Evolutionary conservation across 495 filamentous ascomycete species (phyloP).

Genomic region (Jackrogersella multiformis): DNA sequence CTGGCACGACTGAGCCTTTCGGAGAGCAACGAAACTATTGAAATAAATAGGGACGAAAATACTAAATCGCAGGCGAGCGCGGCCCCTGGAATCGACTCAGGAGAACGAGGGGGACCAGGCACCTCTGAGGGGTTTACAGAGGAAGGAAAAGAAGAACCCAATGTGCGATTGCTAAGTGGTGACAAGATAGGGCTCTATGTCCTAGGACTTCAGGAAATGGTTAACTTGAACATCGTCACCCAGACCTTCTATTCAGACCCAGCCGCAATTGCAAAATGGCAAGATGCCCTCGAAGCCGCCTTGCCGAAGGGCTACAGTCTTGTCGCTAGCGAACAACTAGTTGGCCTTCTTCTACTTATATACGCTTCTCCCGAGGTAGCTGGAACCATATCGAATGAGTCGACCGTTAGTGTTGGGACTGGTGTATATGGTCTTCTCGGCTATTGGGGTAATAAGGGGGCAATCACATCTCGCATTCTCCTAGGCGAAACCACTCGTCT

Average conservation of each 20-base stretch:
- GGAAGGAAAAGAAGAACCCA: constrained; percentile 46
- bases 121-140: constrained; percentile 17
- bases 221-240: constrained; percentile 76
- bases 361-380: constrained; percentile 81
- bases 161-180: constrained; percentile 52
- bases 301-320: constrained; percentile 80
- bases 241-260: constrained; percentile 76
- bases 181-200: constrained; percentile 88
- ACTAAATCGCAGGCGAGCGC: constrained; percentile 21
- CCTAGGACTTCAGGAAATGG: constrained; percentile 89
- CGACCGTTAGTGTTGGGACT: constrained; percentile 81
- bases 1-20: constrained; percentile 62
- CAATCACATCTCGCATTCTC: constrained; percentile 79
- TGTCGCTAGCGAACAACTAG: constrained; percentile 82
- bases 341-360: constrained; percentile 84
- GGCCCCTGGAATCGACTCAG: constrained; percentile 51
- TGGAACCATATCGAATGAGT: constrained; percentile 76
- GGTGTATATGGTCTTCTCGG: constrained; percentile 73
- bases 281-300: constrained; percentile 71
- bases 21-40: constrained; percentile 39
- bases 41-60: constrained; percentile 29
- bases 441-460: constrained; percentile 97
- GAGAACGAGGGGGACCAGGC: constrained; percentile 52
- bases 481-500: constrained; percentile 90
- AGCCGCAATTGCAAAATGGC: constrained; percentile 76